These are phyloP conservation scores for Nicotiana tomentosiformis DNA, from an alignment of 257 asterid species.

Conservation along the genomic window DNA sequence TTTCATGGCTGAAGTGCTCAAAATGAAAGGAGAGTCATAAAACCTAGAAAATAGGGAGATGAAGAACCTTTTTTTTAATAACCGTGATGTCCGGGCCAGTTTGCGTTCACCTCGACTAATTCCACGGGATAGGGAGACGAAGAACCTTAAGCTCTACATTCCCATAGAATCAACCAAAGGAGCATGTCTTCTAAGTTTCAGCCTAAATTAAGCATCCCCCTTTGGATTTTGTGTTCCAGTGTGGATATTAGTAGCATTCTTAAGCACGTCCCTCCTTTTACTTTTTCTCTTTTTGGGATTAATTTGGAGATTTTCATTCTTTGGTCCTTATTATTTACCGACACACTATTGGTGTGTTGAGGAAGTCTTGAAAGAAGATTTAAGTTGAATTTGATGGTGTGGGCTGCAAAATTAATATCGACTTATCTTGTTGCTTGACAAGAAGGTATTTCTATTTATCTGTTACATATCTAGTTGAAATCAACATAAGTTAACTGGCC, in stretches of 20 bases:
- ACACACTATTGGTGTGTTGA: background rate
- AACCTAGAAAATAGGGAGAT: background rate
- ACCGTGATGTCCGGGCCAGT: too few species aligned
- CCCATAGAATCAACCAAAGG: background rate
- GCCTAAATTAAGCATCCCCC: background rate
- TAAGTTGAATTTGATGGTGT: too few species aligned
- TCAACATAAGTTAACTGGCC: background rate
- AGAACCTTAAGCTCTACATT: background rate
- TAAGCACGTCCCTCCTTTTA: background rate
- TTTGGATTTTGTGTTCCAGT: background rate
- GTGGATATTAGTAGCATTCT: background rate
- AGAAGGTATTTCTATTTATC: too few species aligned
- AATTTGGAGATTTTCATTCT: background rate
- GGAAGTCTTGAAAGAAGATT: too few species aligned
- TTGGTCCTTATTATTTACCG: background rate
- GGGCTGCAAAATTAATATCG: background rate
- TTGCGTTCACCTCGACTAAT: too few species aligned
- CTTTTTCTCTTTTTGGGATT: background rate
- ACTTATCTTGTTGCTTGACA: background rate
- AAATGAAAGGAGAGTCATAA: too few species aligned
- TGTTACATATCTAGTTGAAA: too few species aligned
- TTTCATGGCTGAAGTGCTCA: too few species aligned
- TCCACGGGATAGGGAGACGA: background rate
- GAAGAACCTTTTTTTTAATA: background rate
- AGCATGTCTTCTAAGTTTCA: background rate